phyloP scores from a whole-genome alignment of 768 basidiomycete species.

The Coprinopsis cinerea region DNA sequence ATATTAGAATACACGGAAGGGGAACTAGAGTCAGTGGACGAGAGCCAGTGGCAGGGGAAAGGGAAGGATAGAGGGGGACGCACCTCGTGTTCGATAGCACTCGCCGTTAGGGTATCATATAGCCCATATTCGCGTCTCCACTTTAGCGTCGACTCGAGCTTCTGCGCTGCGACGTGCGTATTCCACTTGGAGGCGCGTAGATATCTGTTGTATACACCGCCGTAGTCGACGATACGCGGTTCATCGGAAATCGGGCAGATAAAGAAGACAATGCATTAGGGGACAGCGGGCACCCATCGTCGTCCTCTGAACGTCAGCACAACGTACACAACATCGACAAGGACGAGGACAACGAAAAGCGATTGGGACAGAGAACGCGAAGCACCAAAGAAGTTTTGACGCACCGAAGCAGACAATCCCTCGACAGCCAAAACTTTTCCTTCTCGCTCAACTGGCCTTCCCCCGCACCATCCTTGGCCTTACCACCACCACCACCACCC shows the following conservation, averaged over 20 bases:
- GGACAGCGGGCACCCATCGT: too few species aligned
- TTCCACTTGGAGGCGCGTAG: conserved; percentile 72
- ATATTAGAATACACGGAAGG: not conserved
- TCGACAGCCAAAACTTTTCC: conserved; percentile 72
- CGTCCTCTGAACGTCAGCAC: too few species aligned
- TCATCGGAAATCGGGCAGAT: too few species aligned
- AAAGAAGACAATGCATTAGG: too few species aligned
- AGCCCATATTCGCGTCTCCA: conserved; percentile 78
- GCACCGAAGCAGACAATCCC: conserved; percentile 62
- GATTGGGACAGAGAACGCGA: not conserved
- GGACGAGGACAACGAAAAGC: not conserved
- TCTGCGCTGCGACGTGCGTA: conserved; percentile 41
- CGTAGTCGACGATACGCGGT: too few species aligned
- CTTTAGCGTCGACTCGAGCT: conserved; percentile 61
- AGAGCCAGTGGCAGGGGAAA: not conserved
- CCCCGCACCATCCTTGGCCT: too few species aligned
- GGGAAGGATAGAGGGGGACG: conserved; percentile 10
- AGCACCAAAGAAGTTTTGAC: too few species aligned
- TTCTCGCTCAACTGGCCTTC: conserved; percentile 43
- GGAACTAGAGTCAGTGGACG: not conserved
- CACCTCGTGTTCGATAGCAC: conserved; percentile 71
- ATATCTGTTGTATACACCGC: too few species aligned
- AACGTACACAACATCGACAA: not conserved
- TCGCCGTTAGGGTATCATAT: conserved; percentile 53
- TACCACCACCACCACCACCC: too few species aligned